Evolutionary conservation across 805 yeast species (phyloP).

Genomic region (Blastobotrys parvus): DNA sequence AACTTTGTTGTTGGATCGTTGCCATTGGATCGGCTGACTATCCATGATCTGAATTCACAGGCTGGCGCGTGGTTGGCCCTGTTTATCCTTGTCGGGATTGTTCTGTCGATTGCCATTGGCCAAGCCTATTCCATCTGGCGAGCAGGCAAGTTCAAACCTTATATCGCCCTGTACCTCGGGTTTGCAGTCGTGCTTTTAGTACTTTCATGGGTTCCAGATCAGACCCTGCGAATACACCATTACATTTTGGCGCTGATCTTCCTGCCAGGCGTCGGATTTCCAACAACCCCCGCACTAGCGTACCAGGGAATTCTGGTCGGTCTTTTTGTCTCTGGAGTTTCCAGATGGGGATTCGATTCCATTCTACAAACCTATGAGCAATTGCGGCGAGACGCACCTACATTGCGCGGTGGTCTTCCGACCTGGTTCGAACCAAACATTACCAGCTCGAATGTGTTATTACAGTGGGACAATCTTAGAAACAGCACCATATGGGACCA

Average conservation of each 20-base stretch:
- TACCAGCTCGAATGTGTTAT: conserved; percentile 14
- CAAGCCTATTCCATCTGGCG: conserved; percentile 80
- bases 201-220: conserved; percentile 45
- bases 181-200: conserved; percentile 29
- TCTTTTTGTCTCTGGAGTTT: conserved; percentile 70
- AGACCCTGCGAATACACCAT: conserved; percentile 73
- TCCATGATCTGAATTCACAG: conserved; percentile 60
- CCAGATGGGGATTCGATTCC: conserved; percentile 91
- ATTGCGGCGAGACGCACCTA: conserved; percentile 65
- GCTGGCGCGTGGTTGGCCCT: conserved; percentile 72
- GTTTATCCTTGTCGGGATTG: conserved; percentile 37
- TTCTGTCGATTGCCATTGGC: conserved; percentile 48
- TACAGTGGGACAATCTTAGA: conserved; percentile 5
- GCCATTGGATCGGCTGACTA: conserved; percentile 78
- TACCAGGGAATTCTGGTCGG: conserved; percentile 86
- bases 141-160: conserved; percentile 46
- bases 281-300: conserved; percentile 35
- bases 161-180: conserved; percentile 42
- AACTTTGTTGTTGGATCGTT: conserved; percentile 82
- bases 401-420: conserved; percentile 22
- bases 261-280: conserved; percentile 74
- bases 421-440: conserved; percentile 15
- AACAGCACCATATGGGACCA: conserved; percentile 31
- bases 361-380: conserved; percentile 68
- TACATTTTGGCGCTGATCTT: conserved; percentile 66